Conservation (phyloP, 2,329 filamentous ascomycete genomes). For the Colletotrichum nymphaeae region DNA sequence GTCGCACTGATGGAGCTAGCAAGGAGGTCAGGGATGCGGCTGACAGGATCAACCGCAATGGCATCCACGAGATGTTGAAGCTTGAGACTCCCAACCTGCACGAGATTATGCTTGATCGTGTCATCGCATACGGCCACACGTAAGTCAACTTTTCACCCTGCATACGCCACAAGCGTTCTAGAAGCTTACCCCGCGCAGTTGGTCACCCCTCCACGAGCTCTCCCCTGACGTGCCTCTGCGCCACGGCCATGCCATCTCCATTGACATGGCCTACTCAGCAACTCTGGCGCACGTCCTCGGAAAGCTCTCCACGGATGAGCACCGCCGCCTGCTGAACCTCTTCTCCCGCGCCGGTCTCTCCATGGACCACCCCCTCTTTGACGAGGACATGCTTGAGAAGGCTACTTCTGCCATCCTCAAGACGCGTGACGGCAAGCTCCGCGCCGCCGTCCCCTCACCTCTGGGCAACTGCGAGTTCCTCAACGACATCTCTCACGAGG, state of each 20-base stretch:
- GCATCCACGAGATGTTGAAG: slow-evolving; percentile 79
- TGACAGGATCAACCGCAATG: slow-evolving; percentile 75
- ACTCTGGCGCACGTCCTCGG: slow-evolving; percentile 74
- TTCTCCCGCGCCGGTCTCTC: slow-evolving; percentile 78
- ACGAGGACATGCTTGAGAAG: slow-evolving; percentile 72
- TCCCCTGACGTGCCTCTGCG: slow-evolving; percentile 75
- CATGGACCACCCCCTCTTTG: slow-evolving; percentile 77
- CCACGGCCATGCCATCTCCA: slow-evolving; percentile 79
- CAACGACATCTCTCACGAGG: slow-evolving; percentile 72
- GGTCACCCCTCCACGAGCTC: slow-evolving; percentile 79
- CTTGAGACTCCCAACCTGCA: slow-evolving; percentile 80
- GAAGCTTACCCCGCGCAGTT: slow-evolving; percentile 50
- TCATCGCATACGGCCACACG: slow-evolving; percentile 81
- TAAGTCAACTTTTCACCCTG: slow-evolving; percentile 44
- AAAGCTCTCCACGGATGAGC: slow-evolving; percentile 69
- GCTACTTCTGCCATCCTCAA: slow-evolving; percentile 77
- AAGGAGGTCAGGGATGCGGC: slow-evolving; percentile 69
- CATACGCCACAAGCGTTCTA: slow-evolving; percentile 18
- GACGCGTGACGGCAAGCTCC: slow-evolving; percentile 75
- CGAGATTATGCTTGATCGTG: slow-evolving; percentile 77
- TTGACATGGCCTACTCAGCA: slow-evolving; percentile 81
- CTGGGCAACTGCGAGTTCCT: slow-evolving; percentile 75
- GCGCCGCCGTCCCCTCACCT: slow-evolving; percentile 76
- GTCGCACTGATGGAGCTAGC: slow-evolving; percentile 66
- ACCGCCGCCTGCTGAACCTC: slow-evolving; percentile 71